phyloP scores from a whole-genome alignment of 495 filamentous ascomycete species.

The Filosporella fistucella region DNA sequence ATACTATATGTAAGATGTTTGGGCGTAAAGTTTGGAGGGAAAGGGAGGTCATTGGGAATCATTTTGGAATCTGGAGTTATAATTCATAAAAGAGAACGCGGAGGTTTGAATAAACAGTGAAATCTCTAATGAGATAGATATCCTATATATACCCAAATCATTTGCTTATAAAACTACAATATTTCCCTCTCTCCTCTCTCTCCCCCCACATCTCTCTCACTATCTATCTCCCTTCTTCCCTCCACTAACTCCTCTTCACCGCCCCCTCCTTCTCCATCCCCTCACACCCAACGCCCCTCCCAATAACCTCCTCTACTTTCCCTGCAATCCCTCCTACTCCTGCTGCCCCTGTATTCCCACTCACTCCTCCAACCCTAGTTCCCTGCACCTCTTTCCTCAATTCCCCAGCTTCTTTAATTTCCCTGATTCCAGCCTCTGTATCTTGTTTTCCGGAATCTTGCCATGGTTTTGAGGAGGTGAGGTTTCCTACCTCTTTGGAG shows the following conservation, averaged over 20 bases:
- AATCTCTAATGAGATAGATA: too few species aligned
- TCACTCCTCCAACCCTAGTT: too few species aligned
- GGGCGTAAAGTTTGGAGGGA: too few species aligned
- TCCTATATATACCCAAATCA: too few species aligned
- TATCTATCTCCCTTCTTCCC: neutral
- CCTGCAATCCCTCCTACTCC: conserved; percentile 13
- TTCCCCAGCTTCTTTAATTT: conserved; percentile 19
- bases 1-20: too few species aligned
- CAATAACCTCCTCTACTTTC: conserved; percentile 18
- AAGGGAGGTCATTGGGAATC: too few species aligned
- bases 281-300: conserved; percentile 16
- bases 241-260: conserved; percentile 20
- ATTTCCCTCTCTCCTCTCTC: neutral
- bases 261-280: conserved; percentile 23
- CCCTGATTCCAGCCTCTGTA: conserved; percentile 13
- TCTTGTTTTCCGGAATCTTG: conserved; percentile 19
- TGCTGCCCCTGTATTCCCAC: too few species aligned
- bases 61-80: too few species aligned
- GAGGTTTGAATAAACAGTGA: too few species aligned
- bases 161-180: too few species aligned
- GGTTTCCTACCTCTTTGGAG: conserved; percentile 3
- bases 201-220: neutral
- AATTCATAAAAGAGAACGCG: too few species aligned
- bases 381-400: conserved; percentile 5
- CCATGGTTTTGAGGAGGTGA: conserved; percentile 17